Conservation (phyloP, 2,329 filamentous ascomycete species). For the Coniella lustricola region DNA sequence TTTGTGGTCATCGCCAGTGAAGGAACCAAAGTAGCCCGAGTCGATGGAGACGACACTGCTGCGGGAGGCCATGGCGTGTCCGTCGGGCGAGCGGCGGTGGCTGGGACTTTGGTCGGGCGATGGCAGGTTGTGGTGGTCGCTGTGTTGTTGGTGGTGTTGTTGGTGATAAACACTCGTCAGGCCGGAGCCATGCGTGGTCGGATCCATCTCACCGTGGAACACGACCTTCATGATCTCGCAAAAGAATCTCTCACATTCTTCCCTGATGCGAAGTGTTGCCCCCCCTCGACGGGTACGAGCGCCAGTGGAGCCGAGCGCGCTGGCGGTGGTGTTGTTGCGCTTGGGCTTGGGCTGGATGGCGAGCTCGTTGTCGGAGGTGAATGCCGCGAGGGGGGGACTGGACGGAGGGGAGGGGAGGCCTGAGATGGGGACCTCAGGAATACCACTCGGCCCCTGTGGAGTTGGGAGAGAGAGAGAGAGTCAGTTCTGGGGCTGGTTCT, state of each 20-base stretch:
- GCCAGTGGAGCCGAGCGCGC: conserved; percentile 30
- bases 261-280: conserved; percentile 94
- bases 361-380: conserved; percentile 61
- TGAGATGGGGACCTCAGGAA: conserved; percentile 85
- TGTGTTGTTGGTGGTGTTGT: conserved; percentile 28
- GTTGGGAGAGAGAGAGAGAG: not conserved
- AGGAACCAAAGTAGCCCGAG: conserved; percentile 17
- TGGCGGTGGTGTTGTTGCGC: conserved; percentile 24
- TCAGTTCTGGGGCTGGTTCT: not conserved
- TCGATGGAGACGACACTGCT: conserved; percentile 12
- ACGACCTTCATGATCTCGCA: conserved; percentile 89
- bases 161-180: conserved; percentile 65
- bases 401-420: conserved; percentile 76
- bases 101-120: not conserved
- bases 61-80: not conserved
- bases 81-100: not conserved
- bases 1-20: conserved; percentile 19
- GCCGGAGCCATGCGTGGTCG: conserved; percentile 71
- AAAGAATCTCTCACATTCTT: conserved; percentile 99
- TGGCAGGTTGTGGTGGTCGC: conserved; percentile 19
- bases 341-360: conserved; percentile 53
- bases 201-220: conserved; percentile 93
- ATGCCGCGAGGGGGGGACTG: conserved; percentile 83
- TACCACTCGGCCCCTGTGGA: conserved; percentile 76
- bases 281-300: conserved; percentile 63